Evolutionary conservation across 2,329 filamentous ascomycete genomes (phyloP).

Genomic region (Coniochaeta sp.): DNA sequence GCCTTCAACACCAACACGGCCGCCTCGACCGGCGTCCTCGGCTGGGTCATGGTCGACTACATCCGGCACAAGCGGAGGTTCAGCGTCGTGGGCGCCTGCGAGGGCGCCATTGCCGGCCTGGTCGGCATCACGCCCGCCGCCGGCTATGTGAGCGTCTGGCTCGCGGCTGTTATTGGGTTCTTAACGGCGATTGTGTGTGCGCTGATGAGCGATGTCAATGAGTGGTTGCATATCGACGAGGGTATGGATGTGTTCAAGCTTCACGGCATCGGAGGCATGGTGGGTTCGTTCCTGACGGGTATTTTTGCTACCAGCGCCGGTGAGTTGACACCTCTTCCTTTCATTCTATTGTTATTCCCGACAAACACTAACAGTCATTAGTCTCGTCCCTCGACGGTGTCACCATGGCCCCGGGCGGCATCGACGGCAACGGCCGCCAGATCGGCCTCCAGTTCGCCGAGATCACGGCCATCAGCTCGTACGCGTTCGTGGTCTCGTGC

Average conservation of each 20-base stretch:
- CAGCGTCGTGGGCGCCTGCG: conserved; percentile 43
- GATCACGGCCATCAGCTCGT: conserved; percentile 45
- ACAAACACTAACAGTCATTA: background rate
- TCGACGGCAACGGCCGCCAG: conserved; percentile 45
- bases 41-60: conserved; percentile 43
- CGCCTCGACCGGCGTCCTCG: conserved; percentile 44
- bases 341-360: background rate
- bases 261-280: conserved; percentile 51
- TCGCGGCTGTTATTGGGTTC: conserved; percentile 42
- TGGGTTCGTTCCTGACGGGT: conserved; percentile 49
- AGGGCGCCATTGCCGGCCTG: conserved; percentile 47
- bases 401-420: conserved; percentile 31
- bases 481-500: conserved; percentile 46
- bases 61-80: conserved; percentile 35
- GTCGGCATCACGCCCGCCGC: conserved; percentile 53
- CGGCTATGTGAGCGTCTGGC: conserved; percentile 42
- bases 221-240: conserved; percentile 47
- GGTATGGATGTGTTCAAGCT: conserved; percentile 54
- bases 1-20: conserved; percentile 53
- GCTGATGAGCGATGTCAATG: conserved; percentile 39
- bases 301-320: conserved; percentile 36
- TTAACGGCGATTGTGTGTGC: conserved; percentile 40
- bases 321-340: conserved; percentile 5
- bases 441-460: conserved; percentile 51
- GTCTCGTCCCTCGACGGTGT: conserved; percentile 38